Evolutionary conservation across 2,329 filamentous ascomycete species (phyloP), one percentile per base, ranked within the genome.

Genomic region (Fusarium dlaminii): DNA sequence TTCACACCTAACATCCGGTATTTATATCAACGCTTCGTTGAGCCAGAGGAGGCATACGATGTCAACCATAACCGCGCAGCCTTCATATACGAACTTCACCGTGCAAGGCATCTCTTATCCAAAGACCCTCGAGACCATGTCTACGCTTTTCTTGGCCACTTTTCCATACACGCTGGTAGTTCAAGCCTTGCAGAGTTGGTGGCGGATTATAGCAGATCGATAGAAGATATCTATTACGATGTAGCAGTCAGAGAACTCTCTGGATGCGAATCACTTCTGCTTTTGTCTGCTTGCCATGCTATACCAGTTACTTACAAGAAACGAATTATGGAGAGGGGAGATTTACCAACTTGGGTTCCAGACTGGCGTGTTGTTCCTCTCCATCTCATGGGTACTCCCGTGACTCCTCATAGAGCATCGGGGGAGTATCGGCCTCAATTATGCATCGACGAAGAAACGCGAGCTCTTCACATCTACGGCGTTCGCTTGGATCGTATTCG

Each of bases 61-160:
- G 59, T 76, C 18, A 65, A 75, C 46, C 78, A 81, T 52, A 80
- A 82, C 66, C 80, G 81, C 2, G 79, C 79, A 18, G 79, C 76
- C 42, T 83, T 83, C 58, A 74, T 82, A 24, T 83, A 82, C 51
- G 81, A 83, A 57, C 78, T 83, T 12, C 81, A 83, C 52, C 77
- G 81, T 13, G 80, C 81, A 13, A 70, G 81, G 4, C 81, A 81
- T 36, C 67, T 83, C 22, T 74, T 76, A 0, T 71, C 81, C 18
- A 80, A 80, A 42, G 81, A 83, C 39, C 78, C 80, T 5, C 74
- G 81, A 6, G 81, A 83, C 20, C 80, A 79, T 45, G 79, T 83
- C 24, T 82, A 81, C 30, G 81, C 81, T 34, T 82, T 83, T 52
- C 73, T 83, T 3, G 81, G 81, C 4, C 81, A 83, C 68, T 82